Base-by-base conservation (phyloP, 176 grass and related monocot species). In the Zizania latifolia region DNA sequence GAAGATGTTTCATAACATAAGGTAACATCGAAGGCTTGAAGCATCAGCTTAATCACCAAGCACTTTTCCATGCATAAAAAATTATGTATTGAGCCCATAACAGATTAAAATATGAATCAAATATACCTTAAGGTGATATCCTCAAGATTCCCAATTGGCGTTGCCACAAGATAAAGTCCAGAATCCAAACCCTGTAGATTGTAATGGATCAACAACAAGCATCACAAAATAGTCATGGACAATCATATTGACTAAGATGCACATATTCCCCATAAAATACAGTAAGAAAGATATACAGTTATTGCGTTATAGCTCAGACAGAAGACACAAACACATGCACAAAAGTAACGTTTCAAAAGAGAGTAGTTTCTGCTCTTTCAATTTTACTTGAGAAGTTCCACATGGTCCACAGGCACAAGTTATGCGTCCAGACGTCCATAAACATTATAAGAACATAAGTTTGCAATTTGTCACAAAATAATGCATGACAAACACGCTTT, bases 141-240 rank as follows among this genome's bases (percentile, higher is more conserved):
- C 87, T 98, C 94, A 41, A 94, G 91, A 84, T 98, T 98, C 33
- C 94, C 91, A 36, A 98, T 98, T 72, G 94, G 94, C 23, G 94
- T 98, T 37, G 94, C 86, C 67, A 98, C 94, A 24, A 98, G 78
- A 85, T 98, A 98, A 33, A 98, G 80, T 58, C 91, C 94, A 55
- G 94, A 83, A 39, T 89, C 88, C 41, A 94, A 77, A 85, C 65
- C 23, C 92, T 94, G 88, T 27, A 78, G 14, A 73, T 36, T 39
- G 65, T 46, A 85, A 59, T 21, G 27, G 55, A 72, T 16, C 23
- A 45, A 39, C 23, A 85, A 16, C 13, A 76, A 36, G 29, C 9
- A 27, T 41, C 51, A 85, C 2, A 6, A 44, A 19, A 77, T 0
- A 77, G 32, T 3, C 33, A 53, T 67, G 43, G 5, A 73, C 16